Evolutionary conservation across 2,329 filamentous ascomycete species (phyloP), one percentile per base, ranked within the genome.

Genomic region (Ophiostoma piceae): DNA sequence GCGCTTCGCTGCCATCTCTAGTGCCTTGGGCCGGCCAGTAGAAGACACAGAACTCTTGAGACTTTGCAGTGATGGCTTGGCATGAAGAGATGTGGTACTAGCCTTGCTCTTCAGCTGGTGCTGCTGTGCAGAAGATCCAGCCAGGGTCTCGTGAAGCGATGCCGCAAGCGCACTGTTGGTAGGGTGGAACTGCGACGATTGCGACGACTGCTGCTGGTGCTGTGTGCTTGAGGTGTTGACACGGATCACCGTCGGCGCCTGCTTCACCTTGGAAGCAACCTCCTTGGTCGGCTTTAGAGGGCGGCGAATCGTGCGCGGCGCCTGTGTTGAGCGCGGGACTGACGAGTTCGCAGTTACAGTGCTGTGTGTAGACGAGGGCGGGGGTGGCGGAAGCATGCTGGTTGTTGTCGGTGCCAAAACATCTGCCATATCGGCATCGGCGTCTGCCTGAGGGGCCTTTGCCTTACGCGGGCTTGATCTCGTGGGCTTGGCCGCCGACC

Each of bases 1-100:
- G 79, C 93, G 94, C 76, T 88, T 90, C 54, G 92, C 90, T 2
- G 90, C 92, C 66, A 90, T 83, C 69, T 94, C 88, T 29, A 94
- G 81, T 1, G 91, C 90, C 77, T 90, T 92, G 0, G 88, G 85
- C 68, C 89, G 87, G 1, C 85, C 83, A n/a, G 82, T 83, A 41
- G 88, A 84, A n/a, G 87, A 87, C 7, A 82, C 82, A 7, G 87
- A 87, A 75, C 83, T 85, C 77, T 90, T 92, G 68, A 93, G 82
- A 75, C 85, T 91, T 69, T 84, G 81, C 9, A 81, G 75, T 1
- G 85, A 85, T 3, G 80, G 74, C 73, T 87, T 88, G 0, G 81
- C 82, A 68, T 91, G 87, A 22, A 91, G 79, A 4, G 89, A 87
- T 3, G 85, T 80, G 72, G 89, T 88, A 78, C 90, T 92, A 1